Evolutionary conservation across 495 filamentous ascomycete genomes (phyloP), one percentile per base, ranked within the genome.

Genomic region (Talaromyces adpressus): DNA sequence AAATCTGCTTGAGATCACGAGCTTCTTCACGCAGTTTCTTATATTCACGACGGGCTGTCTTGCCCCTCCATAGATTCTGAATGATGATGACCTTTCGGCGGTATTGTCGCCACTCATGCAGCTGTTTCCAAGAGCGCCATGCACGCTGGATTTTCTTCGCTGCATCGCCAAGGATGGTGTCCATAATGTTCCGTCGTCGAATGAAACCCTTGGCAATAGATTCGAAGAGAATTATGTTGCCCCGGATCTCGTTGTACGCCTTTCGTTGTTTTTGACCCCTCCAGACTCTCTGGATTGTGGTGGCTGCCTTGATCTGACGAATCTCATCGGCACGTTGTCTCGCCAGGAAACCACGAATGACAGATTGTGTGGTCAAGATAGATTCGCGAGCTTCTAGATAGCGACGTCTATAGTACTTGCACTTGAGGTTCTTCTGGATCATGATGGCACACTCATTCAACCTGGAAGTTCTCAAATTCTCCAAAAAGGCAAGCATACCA

Each of bases 361-460:
- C 77, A 7, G 93, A 81, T 71, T 99, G 94, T 61, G 93, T 86
- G 7, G 82, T 77, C 49, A 96, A 79, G 69, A 98, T 92, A 12
- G 92, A 87, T 36, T 83, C 81, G 47, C 93, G 84, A 59, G 93
- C 91, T 66, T 93, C 89, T 45, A 99, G 84, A 72, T 96, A 99
- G 70, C 88, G 90, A 69, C 90, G 90, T 49, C 94, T 88, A 74
- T 97, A 95, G 72, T 96, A 97, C 75, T 97, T 97, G 75, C 89
- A 91, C 59, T 86, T 89, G 63, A 99, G 77, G 70, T 99, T 99
- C 87, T 99, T 99, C 73, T 99, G 94, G 67, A 99, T 99, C 87
- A 99, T 90, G 64, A 97, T 89, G 6, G 94, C 94, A 69, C 93
- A 97, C 67, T 93, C 91, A 72, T 94, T 98, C 72, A 99, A 79